Base-by-base conservation (phyloP, 129 eudicot genomes). In the Helianthus tuberosus region DNA sequence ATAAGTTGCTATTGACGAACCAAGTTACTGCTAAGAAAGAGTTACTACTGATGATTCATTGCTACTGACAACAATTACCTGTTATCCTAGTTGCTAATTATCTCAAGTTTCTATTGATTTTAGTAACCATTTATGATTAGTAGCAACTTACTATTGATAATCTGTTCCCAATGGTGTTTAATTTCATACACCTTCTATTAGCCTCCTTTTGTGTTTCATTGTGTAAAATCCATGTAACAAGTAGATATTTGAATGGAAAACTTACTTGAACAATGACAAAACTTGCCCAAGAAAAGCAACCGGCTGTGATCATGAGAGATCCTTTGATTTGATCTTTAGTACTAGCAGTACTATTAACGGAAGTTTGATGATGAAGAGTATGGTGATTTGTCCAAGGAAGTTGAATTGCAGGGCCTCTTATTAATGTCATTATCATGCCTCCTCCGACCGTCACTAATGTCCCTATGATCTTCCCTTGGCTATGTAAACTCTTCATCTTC, bases 381-480 rank as follows among this genome's bases (percentile, higher is more conserved):
- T 52, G 73, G 23, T 64, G 52, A 78, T 46, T 54, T 44, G 73
- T 71, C 78, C 83, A 80, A n/a, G 83, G 83, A 43, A 83, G 76
- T 76, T 77, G 81, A 50, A 83, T 72, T 1, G 73, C 49, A 61
- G 86, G 91, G 54, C 91, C 88, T 68, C 64, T 83, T 70, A 71
- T 63, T 8, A 83, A 53, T 1, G 91, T 83, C 91, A 83, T 83
- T 17, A 81, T 54, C 87, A 86, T 59, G 11, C 88, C 91, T 75
- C 91, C 91, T 47, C 81, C 87, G 64, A 86, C 47, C 9, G 91
- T 86, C 49, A 83, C 79, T 66, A 85, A 15, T 44, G 86, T 85
- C 64, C 89, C 89, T 15, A 79, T 50, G 14, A 85, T 79, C 78
- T 85, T 85, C 5, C 72, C 84, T 72, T 75, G 75, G 58, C 89